Percentiles rank a stretch among this genome's conserved stretches.
phyloP scores from a whole-genome alignment of 331 rosid genomes.

The Cydonia oblonga region DNA sequence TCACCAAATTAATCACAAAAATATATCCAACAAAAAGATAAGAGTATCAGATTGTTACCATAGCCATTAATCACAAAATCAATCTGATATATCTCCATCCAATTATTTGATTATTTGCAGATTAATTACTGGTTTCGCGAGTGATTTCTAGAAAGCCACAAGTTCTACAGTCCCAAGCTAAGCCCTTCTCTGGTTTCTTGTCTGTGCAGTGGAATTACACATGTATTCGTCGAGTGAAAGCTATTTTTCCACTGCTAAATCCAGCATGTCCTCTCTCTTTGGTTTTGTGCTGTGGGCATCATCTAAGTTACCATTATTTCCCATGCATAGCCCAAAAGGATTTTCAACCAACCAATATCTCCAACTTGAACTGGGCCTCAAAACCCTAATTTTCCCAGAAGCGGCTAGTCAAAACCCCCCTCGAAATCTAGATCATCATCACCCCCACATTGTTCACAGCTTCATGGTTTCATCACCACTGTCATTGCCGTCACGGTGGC shows the following conservation, averaged over 20 bases:
- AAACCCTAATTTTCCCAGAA: slow-evolving; percentile 21
- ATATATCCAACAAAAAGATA: no score
- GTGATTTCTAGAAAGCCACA: not conserved
- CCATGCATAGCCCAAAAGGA: not conserved
- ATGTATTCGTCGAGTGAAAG: not conserved
- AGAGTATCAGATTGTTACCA: not conserved
- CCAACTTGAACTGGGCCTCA: slow-evolving; percentile 30
- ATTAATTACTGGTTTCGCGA: not conserved
- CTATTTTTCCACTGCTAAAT: not conserved
- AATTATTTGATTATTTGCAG: not conserved
- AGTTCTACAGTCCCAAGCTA: not conserved
- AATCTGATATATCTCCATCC: not conserved
- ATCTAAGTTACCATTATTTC: not conserved
- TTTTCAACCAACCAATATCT: not conserved
- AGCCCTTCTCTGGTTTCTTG: not conserved
- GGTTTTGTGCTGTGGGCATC: not conserved
- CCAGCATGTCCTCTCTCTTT: not conserved
- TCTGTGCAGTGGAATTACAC: not conserved
- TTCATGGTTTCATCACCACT: not conserved
- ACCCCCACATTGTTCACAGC: slow-evolving; percentile 11
- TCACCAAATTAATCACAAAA: no score
- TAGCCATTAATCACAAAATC: no score
- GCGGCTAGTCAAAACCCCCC: not conserved
- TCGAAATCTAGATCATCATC: not conserved
- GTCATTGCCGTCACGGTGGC: not conserved